Evolutionary conservation across 2,329 filamentous ascomycete genomes (phyloP).

Genomic region (Lachnellula cervina): DNA sequence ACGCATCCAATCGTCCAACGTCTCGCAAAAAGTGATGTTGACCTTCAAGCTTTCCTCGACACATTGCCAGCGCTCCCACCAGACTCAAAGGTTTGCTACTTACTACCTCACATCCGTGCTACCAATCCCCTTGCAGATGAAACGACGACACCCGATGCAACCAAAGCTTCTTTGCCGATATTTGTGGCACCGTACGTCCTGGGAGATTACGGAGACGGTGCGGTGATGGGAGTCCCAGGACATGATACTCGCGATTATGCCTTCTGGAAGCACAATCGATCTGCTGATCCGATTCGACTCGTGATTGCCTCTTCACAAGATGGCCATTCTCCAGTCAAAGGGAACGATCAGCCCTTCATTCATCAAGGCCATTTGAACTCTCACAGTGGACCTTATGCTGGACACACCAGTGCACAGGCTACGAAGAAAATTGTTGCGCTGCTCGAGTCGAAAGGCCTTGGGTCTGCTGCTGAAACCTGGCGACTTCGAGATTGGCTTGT

Average conservation of each 20-base stretch:
- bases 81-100: conserved; percentile 63
- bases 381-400: conserved; percentile 60
- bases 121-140: conserved; percentile 61
- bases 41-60: conserved; percentile 64
- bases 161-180: conserved; percentile 60
- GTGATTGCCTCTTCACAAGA: conserved; percentile 51
- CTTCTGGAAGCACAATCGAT: conserved; percentile 72
- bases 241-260: conserved; percentile 74
- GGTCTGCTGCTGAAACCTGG: conserved; percentile 66
- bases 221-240: conserved; percentile 87
- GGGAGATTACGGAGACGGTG: conserved; percentile 79
- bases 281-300: conserved; percentile 53
- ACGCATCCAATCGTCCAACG: conserved; percentile 63
- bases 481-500: conserved; percentile 84
- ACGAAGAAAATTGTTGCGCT: conserved; percentile 54
- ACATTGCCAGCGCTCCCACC: conserved; percentile 50
- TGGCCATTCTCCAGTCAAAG: conserved; percentile 37
- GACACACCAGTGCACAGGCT: conserved; percentile 58
- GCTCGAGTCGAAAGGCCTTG: conserved; percentile 50
- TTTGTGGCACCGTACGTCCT: conserved; percentile 83
- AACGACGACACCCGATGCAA: conserved; percentile 44
- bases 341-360: conserved; percentile 52
- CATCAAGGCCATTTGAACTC: conserved; percentile 64
- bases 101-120: conserved; percentile 56
- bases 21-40: conserved; percentile 53